Percentiles rank a stretch among this genome's conserved stretches.
Evolutionary conservation across 2,329 filamentous ascomycete genomes (phyloP).

Genomic region (Trichoderma afroharzianum): DNA sequence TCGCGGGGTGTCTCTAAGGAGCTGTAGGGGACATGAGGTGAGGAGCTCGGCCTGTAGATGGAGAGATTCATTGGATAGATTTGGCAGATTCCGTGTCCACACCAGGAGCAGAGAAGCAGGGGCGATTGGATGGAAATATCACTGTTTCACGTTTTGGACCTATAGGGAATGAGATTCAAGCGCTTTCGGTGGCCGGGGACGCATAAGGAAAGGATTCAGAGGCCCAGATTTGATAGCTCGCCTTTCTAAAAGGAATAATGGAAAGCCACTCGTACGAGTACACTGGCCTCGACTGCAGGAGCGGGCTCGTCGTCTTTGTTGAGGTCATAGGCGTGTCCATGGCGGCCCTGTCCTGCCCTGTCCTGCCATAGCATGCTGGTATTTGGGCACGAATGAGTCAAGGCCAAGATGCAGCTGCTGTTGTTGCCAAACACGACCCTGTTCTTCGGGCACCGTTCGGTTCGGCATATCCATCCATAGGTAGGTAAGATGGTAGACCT

Average conservation of each 20-base stretch:
- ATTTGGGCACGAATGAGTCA: constrained; percentile 12
- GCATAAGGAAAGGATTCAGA: not conserved
- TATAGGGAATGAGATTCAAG: constrained; percentile 13
- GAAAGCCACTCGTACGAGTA: constrained; percentile 5
- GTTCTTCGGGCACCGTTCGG: not conserved
- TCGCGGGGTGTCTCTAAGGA: constrained; percentile 54
- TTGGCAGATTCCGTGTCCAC: not conserved
- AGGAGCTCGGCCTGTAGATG: not conserved
- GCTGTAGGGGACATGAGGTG: constrained; percentile 18
- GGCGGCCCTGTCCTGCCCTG: not conserved
- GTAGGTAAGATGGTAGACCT: not conserved
- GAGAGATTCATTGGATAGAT: not conserved
- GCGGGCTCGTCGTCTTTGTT: not conserved
- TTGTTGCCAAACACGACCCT: not conserved
- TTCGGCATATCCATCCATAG: not conserved
- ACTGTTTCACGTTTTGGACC: constrained; percentile 8
- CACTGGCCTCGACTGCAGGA: not conserved
- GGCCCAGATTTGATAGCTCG: constrained; percentile 8
- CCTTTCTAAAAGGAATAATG: constrained; percentile 3
- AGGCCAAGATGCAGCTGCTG: not conserved
- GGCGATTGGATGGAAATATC: not conserved
- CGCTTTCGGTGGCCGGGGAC: constrained; percentile 2
- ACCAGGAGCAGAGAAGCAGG: not conserved
- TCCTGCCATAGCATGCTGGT: not conserved
- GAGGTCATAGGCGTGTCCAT: not conserved